Percentiles rank a stretch among this genome's conserved stretches.
phyloP scores from a whole-genome alignment of 164 flowering plant species.

The Piper betle region DNA sequence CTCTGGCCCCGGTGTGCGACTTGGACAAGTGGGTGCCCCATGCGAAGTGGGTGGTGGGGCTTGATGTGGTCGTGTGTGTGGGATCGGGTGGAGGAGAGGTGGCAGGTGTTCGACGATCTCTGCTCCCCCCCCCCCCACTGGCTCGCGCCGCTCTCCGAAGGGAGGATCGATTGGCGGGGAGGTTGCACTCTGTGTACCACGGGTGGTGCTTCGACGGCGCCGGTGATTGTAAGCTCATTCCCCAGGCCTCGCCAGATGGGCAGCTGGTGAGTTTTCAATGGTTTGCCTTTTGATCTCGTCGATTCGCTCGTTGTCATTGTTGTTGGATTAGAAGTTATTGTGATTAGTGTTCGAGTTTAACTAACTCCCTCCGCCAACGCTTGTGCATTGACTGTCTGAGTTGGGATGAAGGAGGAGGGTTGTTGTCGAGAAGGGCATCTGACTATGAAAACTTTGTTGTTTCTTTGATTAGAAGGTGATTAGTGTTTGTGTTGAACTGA shows the following conservation, averaged over 20 bases:
- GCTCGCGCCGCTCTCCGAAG: constrained; percentile 87
- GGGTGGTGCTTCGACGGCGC: constrained; percentile 92
- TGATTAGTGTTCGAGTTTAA: too few species aligned
- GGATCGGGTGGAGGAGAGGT: constrained; percentile 57
- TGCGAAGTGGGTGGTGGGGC: constrained; percentile 64
- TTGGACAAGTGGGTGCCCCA: constrained; percentile 81
- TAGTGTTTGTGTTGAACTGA: too few species aligned
- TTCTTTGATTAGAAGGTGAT: too few species aligned
- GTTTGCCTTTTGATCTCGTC: not conserved
- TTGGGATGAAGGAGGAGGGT: too few species aligned
- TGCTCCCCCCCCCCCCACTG: constrained; percentile 99
- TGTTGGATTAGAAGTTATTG: too few species aligned
- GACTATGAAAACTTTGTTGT: too few species aligned
- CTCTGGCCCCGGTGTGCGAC: constrained; percentile 63
- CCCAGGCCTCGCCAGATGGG: constrained; percentile 82
- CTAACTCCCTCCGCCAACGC: too few species aligned
- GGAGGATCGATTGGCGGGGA: constrained; percentile 84
- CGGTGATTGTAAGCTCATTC: constrained; percentile 78
- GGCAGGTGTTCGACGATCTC: constrained; percentile 78
- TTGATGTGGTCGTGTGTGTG: constrained; percentile 94
- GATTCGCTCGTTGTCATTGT: not conserved
- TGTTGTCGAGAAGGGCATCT: too few species aligned
- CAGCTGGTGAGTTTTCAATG: constrained; percentile 41
- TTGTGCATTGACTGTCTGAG: too few species aligned
- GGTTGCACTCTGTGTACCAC: constrained; percentile 92